A percentile compares a stretch with the other conserved stretches of the same genome.
phyloP scores from a whole-genome alignment of 2,329 filamentous ascomycete genomes.

The Ophiostoma sp. region DNA sequence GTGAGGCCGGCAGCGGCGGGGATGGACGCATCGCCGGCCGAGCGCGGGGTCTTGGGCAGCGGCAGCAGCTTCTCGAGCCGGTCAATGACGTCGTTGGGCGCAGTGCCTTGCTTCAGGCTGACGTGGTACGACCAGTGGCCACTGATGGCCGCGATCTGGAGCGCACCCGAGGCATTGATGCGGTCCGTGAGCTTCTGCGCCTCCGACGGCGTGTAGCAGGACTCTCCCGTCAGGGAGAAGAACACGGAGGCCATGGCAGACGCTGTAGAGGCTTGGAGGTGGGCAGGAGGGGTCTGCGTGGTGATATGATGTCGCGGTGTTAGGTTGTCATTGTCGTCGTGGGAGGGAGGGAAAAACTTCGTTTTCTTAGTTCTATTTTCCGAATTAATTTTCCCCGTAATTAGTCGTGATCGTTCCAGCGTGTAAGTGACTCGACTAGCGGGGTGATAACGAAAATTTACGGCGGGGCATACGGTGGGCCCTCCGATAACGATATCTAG shows the following conservation, averaged over 20 bases:
- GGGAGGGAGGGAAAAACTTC: background rate
- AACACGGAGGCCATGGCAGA: constrained; percentile 25
- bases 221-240: constrained; percentile 26
- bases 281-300: constrained; percentile 2
- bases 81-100: constrained; percentile 40
- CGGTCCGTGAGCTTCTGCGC: constrained; percentile 41
- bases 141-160: constrained; percentile 44
- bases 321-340: constrained; percentile 19
- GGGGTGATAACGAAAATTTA: constrained; percentile 24
- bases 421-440: constrained; percentile 19
- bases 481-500: background rate
- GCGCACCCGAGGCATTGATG: constrained; percentile 37
- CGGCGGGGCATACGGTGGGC: constrained; percentile 17
- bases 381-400: constrained; percentile 3
- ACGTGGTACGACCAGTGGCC: constrained; percentile 63
- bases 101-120: constrained; percentile 47
- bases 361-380: too few species aligned
- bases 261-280: background rate
- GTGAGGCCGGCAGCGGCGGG: constrained; percentile 41
- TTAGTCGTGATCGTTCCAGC: constrained; percentile 11
- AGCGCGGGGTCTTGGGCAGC: constrained; percentile 33
- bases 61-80: constrained; percentile 44
- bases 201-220: constrained; percentile 46
- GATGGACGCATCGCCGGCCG: constrained; percentile 36
- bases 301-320: constrained; percentile 13